phyloP scores from a whole-genome alignment of 2,329 filamentous ascomycete species.

The Colletotrichum sp. region DNA sequence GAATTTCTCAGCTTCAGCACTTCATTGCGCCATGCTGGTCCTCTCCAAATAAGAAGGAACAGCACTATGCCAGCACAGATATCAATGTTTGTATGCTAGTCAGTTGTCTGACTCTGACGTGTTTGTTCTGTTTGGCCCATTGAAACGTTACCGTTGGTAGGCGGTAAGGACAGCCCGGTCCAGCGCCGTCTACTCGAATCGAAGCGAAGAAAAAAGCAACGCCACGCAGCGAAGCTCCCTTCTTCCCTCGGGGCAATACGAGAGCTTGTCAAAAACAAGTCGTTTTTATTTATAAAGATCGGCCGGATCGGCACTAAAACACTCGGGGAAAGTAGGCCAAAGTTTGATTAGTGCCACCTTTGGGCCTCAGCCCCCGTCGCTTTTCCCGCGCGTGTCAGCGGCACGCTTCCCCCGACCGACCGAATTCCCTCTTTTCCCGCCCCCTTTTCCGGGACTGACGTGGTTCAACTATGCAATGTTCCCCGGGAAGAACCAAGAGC shows the following conservation, averaged over 20 bases:
- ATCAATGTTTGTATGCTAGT: background rate
- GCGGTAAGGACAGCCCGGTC: background rate
- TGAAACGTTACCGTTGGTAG: background rate
- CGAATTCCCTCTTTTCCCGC: background rate
- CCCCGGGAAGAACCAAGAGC: background rate
- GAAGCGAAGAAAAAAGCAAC: background rate
- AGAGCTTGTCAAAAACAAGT: background rate
- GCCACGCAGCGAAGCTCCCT: background rate
- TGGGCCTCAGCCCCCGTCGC: background rate
- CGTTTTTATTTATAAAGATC: conserved; percentile 2
- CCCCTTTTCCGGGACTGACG: background rate
- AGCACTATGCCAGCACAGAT: background rate
- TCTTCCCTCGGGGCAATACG: background rate
- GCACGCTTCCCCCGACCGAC: background rate
- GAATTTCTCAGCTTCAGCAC: background rate
- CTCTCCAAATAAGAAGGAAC: background rate
- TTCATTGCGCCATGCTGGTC: background rate
- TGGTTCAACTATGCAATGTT: background rate
- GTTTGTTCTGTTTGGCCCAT: background rate
- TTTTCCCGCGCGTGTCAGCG: background rate
- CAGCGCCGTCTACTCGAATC: background rate
- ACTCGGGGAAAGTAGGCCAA: background rate
- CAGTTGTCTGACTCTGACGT: background rate
- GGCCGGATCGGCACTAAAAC: background rate
- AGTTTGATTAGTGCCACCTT: conserved; percentile 4